Evolutionary conservation across 306 rosid species (phyloP), one percentile per base, ranked within the genome.

Genomic region (Vigna unguiculata): DNA sequence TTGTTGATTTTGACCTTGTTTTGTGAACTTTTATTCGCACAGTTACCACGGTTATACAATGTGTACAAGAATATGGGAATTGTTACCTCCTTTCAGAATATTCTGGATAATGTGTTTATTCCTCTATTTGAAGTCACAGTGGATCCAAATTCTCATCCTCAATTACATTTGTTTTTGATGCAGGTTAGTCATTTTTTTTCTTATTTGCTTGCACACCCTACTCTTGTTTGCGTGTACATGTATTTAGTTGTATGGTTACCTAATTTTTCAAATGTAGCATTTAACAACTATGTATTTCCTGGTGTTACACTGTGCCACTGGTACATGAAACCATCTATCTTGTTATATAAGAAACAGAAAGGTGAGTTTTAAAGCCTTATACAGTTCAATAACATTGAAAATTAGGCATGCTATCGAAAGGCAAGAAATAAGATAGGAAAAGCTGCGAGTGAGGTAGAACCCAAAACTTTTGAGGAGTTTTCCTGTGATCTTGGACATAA

Each of bases 101-200:
- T 92, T 81, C 84, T 90, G 65, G 96, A 92, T 79, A 90, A 92
- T 28, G 83, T 90, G 65, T 92, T 92, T 74, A 83, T 92, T 80
- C 97, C 97, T 17, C 86, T 92, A 57, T 92, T 92, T 70, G 97
- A 92, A 83, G 92, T 80, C 80, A 90, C 97, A 2, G 79, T 92
- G 19, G 87, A 90, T 86, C 97, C 97, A 72, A 86, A 86, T 60
- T 90, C 97, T 55, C 97, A 92, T 77, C 96, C 93, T 72, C 97
- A 90, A n/a, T 80, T 92, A 78, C 97, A 92, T 81, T 53, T 90
- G 84, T 92, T 92, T 85, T 82, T 90, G 88, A 88, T 32, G 85
- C 92, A 88, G 96, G 97, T 92, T 69, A 47, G 87, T 76, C 63
- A 69, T 24, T 69, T 38, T 69, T 24, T 17, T 43, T 19, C 34